These are phyloP conservation scores for Athelia psychrophila DNA, from an alignment of 1,284 basidiomycete genomes.

Conservation along the genomic window DNA sequence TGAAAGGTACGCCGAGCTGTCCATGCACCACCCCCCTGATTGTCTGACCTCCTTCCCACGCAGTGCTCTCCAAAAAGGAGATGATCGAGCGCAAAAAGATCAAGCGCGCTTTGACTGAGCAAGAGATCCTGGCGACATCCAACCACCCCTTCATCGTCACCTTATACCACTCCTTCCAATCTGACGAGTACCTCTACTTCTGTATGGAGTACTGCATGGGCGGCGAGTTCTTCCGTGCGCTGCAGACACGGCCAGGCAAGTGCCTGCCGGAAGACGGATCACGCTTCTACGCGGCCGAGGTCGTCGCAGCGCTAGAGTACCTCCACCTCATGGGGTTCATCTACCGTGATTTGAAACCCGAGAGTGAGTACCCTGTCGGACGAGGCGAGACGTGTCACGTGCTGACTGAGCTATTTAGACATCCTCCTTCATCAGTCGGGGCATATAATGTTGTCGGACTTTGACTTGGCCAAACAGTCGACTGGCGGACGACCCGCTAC, in stretches of 20 bases:
- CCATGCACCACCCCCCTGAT: constrained; percentile 11
- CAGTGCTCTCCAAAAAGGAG: constrained; percentile 94
- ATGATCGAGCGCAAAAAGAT: constrained; percentile 99
- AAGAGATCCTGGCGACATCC: constrained; percentile 93
- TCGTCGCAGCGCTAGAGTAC: constrained; percentile 97
- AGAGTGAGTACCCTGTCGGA: constrained; percentile 69
- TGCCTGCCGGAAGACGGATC: constrained; percentile 95
- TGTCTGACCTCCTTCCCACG: constrained; percentile 13
- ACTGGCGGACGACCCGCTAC: constrained; percentile 87
- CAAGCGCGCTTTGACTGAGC: constrained; percentile 93
- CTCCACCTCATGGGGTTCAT: constrained; percentile 99
- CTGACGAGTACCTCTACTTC: constrained; percentile 95
- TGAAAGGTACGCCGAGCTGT: constrained; percentile 76
- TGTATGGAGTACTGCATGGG: constrained; percentile 99
- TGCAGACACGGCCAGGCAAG: constrained; percentile 93
- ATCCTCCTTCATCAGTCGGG: constrained; percentile 98
- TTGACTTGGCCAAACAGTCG: constrained; percentile 97
- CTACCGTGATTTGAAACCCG: constrained; percentile 98
- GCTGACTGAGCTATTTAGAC: constrained; percentile 49
- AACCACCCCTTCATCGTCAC: constrained; percentile 99
- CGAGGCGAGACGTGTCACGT: constrained; percentile 1
- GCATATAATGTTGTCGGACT: constrained; percentile 99
- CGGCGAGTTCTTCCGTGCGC: constrained; percentile 97
- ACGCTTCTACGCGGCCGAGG: constrained; percentile 98
- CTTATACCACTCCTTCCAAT: constrained; percentile 96